Base-by-base conservation (phyloP, 2,329 filamentous ascomycete genomes). In the Mycocentrospora acerina region DNA sequence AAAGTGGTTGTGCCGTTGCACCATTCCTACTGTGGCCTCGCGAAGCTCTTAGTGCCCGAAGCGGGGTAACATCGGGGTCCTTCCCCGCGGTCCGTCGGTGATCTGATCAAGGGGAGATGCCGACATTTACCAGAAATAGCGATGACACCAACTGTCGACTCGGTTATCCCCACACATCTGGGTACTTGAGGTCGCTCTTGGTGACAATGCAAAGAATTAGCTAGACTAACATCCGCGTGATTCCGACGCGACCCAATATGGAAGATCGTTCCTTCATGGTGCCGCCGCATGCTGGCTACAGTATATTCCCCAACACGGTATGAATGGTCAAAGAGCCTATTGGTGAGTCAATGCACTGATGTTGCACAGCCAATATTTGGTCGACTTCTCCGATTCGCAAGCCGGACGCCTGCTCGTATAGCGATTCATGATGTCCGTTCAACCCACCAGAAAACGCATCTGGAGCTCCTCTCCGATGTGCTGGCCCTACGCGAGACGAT, bases 391-490 rank as follows among this genome's bases (percentile, higher is more conserved):
- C 60, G 70, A 19, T 69, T 66, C 35, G 70, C 70, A 9, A 55
- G 61, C 42, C 55, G 56, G 10, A 50, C 30, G 17, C 66, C 65
- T 16, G 52, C 64, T 26, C 58, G 59, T 24, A 44, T 69, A 32
- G 70, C 64, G 19, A 63, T 73, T 31, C 60, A 69, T 15, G 69
- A 73, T 56, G 59, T 59, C 28, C 66, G 66, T 17, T 64, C 61
- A 6, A 53, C 62, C 13, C 39, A 60, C 19, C 60, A 68, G 36
- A 59, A 61, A 26, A 71, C 66, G 1, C 68, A 75, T 48, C 32
- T 69, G 1, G 66, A 74, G 36, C 59, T 76, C 4, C 59, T 76
- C 11, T 66, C 65, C 13, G 71, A 76, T 48, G 67, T 73, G 7
- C 53, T 76, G 7, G 60, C 60, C 12, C 57, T 74, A n/a, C 69